Evolutionary conservation across 2,329 filamentous ascomycete genomes (phyloP).

Genomic region (Lasiodiplodia gonubiensis): DNA sequence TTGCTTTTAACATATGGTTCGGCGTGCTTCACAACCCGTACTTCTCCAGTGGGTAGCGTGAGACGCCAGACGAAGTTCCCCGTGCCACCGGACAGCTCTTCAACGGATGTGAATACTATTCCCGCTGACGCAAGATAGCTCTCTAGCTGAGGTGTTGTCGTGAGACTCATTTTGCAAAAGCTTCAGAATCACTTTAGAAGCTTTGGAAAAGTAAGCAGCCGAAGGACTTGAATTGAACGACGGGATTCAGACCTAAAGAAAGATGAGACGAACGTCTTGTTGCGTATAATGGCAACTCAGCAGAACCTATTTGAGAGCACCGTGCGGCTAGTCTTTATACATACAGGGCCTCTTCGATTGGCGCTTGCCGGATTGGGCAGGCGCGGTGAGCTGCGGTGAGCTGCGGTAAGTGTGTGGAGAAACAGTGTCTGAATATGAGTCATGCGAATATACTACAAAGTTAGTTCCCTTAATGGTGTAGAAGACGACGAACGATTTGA

Average conservation of each 20-base stretch:
- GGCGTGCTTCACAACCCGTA: conserved; percentile 44
- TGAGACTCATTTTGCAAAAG: conserved; percentile 12
- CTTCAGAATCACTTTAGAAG: background rate
- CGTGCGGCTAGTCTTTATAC: background rate
- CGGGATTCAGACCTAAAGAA: background rate
- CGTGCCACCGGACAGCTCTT: conserved; percentile 41
- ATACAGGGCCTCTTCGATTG: background rate
- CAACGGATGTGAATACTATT: conserved; percentile 27
- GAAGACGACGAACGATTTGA: no score
- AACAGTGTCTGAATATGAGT: background rate
- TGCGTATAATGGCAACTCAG: background rate
- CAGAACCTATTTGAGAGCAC: background rate
- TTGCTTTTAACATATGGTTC: conserved; percentile 39
- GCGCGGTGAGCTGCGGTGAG: conserved; percentile 9
- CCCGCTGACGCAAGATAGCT: background rate
- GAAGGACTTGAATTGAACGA: background rate
- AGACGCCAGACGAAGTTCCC: conserved; percentile 47
- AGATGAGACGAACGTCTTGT: background rate
- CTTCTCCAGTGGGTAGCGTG: conserved; percentile 23
- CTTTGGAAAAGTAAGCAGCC: background rate
- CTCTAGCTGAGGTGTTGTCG: background rate
- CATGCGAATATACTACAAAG: background rate
- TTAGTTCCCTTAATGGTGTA: no score
- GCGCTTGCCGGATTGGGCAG: conserved; percentile 10
- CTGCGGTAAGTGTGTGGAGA: background rate